Evolutionary conservation across 805 yeast species (phyloP), one percentile per base, ranked within the genome.

Genomic region (Metahyphopichia silvanorum): DNA sequence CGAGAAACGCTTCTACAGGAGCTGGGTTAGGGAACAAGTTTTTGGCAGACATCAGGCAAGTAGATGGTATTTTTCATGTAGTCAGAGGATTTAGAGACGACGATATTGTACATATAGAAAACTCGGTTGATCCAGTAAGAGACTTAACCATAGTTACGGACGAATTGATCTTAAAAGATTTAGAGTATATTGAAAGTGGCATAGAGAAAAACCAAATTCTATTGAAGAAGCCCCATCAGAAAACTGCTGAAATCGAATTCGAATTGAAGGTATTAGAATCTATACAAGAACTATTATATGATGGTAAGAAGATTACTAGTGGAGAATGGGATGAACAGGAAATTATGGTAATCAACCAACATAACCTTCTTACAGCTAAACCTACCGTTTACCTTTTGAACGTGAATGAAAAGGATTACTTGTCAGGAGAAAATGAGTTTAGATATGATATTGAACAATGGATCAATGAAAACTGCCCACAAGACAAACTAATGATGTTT

Each of bases 361-460:
- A 85, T 66, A 81, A 78, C 47, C 74, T 88, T 31, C 60, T 88
- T 31, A 87, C 96, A 1, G 88, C 95, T 3, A 88, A 88, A 53
- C 96, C 96, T n/a, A 78, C 89, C 2, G 76, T 87, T 11, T 80
- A 81, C 40, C 55, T 88, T 29, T 69, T 86, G 39, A 88, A 88
- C 49, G 79, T 86, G 13, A 79, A 79, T 32, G 81, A 79, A 44
- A 71, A 69, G 29, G 96, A 87, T 52, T 87, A 74, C 53, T 55
- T 75, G 10, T 47, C 65, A 25, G 67, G 73, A 43, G 50, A 59
- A 37, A 78, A 79, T 53, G 75, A 74, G 52, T 74, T 76, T 53
- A 45, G 69, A 29, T 44, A 51, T 2, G 67, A 57, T 13, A 79
- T 87, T 17, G 48, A 69, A 47, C 60, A 66, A 18, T 88, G 96